Conservation (phyloP, 257 asterid species). For the Capsicum chinense region DNA sequence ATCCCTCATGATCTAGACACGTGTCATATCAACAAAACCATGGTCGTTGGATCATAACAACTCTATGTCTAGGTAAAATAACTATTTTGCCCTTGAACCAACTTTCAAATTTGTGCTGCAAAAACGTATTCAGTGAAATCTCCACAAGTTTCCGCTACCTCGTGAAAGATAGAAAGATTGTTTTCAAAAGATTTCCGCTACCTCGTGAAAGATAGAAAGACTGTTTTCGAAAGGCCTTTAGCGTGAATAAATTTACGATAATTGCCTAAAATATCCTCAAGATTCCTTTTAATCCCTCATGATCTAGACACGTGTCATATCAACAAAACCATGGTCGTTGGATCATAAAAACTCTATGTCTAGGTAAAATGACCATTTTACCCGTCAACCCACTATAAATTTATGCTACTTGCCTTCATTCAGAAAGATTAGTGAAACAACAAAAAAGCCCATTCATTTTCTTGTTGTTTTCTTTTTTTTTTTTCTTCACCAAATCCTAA, state of each 20-base stretch:
- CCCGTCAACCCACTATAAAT: slow-evolving; percentile 20
- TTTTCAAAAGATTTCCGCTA: too few species aligned
- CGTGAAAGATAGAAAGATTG: too few species aligned
- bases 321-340: not conserved
- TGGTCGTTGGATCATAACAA: not conserved
- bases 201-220: too few species aligned
- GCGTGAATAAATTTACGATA: too few species aligned
- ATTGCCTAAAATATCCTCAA: too few species aligned
- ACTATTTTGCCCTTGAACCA: not conserved
- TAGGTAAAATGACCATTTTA: accelerated
- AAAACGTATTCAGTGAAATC: too few species aligned
- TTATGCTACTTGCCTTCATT: not conserved
- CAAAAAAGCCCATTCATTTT: not conserved
- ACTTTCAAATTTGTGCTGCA: not conserved
- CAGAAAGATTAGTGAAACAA: not conserved
- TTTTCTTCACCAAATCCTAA: not conserved
- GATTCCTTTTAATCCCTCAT: not conserved
- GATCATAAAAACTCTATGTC: not conserved
- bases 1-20: not conserved
- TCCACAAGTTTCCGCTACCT: too few species aligned
- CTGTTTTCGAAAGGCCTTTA: too few species aligned
- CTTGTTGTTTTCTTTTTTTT: not conserved
- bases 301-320: not conserved
- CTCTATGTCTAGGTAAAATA: accelerated
- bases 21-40: not conserved